phyloP scores from a whole-genome alignment of 768 basidiomycete species.

The Sarcomyxa edulis region DNA sequence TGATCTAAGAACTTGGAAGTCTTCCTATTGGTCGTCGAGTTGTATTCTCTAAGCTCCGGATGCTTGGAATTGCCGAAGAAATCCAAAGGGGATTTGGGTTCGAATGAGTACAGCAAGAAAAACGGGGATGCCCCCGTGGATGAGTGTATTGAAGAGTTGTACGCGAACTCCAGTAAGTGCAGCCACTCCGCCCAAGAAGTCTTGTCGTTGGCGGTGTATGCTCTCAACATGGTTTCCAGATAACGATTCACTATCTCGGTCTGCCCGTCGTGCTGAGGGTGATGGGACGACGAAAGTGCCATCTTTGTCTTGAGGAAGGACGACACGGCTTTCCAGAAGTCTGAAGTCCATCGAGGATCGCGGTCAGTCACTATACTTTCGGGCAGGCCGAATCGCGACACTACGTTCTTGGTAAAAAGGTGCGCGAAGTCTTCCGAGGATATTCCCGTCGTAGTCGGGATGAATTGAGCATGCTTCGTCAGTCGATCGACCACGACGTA shows the following conservation, averaged over 20 bases:
- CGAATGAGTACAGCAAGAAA: slow-evolving; percentile 17
- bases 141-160: slow-evolving; percentile 21
- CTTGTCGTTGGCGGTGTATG: slow-evolving; percentile 17
- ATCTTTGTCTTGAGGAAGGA: slow-evolving; percentile 21
- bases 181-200: slow-evolving; percentile 21
- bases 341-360: slow-evolving; percentile 11
- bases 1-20: slow-evolving; percentile 2
- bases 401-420: slow-evolving; percentile 13
- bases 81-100: slow-evolving; percentile 9
- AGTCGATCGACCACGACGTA: slow-evolving; percentile 18
- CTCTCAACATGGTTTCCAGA: slow-evolving; percentile 22
- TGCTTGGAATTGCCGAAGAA: slow-evolving; percentile 1
- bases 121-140: slow-evolving; percentile 20
- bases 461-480: slow-evolving; percentile 13
- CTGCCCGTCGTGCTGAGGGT: too few relatives aligned
- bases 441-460: slow-evolving; percentile 12
- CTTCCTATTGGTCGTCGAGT: too few relatives aligned
- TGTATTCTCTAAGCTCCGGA: too few relatives aligned
- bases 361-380: slow-evolving; percentile 16
- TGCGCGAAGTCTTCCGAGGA: slow-evolving; percentile 16
- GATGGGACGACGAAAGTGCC: slow-evolving; percentile 34
- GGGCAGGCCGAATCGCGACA: slow-evolving; percentile 14
- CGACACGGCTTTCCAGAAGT: slow-evolving; percentile 9
- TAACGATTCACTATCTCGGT: slow-evolving; percentile 22
- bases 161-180: slow-evolving; percentile 19